These are phyloP conservation scores for Phytophthora brassicae DNA, from an alignment of 352 stramenopile genomes.

Conservation along the genomic window DNA sequence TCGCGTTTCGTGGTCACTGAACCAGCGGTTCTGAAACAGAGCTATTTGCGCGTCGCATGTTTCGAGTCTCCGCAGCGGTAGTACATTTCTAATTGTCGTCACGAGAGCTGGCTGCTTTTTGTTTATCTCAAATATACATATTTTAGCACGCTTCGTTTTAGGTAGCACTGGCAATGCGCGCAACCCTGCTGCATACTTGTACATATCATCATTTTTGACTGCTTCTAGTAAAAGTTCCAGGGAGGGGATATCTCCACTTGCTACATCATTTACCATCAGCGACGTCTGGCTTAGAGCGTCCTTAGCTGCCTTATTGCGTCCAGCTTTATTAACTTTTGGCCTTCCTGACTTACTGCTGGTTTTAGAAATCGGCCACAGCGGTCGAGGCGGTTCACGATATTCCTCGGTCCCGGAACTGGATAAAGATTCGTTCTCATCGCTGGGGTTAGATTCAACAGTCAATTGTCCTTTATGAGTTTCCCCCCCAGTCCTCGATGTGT, in stretches of 20 bases:
- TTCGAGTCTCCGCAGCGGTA: background rate
- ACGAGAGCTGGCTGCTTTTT: background rate
- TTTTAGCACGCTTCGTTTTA: background rate
- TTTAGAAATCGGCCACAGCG: background rate
- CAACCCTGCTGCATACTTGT: background rate
- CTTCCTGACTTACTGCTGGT: background rate
- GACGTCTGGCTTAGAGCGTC: background rate
- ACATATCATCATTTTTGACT: background rate
- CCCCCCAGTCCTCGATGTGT: too few species aligned
- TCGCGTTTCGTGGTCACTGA: conserved; percentile 4
- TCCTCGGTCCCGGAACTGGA: too few species aligned
- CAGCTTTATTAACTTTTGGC: background rate
- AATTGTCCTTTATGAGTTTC: too few species aligned
- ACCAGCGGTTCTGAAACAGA: conserved; percentile 9
- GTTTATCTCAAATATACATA: background rate
- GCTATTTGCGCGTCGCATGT: background rate
- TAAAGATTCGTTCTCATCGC: too few species aligned
- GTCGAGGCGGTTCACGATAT: background rate
- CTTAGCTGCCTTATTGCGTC: background rate
- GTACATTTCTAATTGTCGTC: background rate
- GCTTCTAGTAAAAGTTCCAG: background rate
- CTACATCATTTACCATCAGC: conserved; percentile 1
- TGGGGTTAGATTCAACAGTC: too few species aligned
- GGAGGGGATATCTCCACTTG: background rate
- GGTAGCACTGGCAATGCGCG: background rate